phyloP scores from a whole-genome alignment of 179 eudicot species.

The Amaranthus tricolor region DNA sequence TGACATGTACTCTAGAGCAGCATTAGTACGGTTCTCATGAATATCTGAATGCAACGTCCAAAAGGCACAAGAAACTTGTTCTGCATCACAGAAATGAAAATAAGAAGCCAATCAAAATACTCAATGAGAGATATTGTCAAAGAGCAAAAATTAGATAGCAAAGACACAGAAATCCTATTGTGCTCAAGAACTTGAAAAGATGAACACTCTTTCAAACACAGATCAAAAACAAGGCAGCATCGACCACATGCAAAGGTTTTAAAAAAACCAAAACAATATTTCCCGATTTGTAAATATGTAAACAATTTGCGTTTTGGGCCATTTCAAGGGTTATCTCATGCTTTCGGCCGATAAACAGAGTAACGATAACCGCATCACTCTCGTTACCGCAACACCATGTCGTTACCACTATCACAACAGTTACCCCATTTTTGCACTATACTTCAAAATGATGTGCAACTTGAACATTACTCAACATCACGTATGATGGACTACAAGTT shows the following conservation, averaged over 20 bases:
- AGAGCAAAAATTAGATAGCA: background rate
- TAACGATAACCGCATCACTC: too few relatives aligned
- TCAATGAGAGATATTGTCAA: background rate
- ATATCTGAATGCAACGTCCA: conserved; percentile 69
- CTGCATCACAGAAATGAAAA: conserved; percentile 37
- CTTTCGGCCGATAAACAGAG: too few relatives aligned
- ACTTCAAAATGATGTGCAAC: background rate
- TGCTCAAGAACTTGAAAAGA: background rate
- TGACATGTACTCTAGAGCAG: conserved; percentile 71
- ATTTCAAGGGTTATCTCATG: too few relatives aligned
- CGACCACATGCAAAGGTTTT: too few relatives aligned
- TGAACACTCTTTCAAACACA: too few relatives aligned
- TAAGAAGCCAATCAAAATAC: conserved; percentile 5
- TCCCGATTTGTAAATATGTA: too few relatives aligned
- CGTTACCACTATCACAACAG: too few relatives aligned
- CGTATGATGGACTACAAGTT: background rate
- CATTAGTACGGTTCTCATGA: conserved; percentile 48
- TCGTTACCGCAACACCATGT: too few relatives aligned
- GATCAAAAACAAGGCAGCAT: too few relatives aligned
- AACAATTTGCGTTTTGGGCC: too few relatives aligned
- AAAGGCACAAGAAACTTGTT: conserved; percentile 59
- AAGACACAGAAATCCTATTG: background rate
- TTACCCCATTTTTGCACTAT: too few relatives aligned
- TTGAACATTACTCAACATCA: background rate
- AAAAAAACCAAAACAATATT: too few relatives aligned